Conservation (phyloP, 1,284 basidiomycete genomes). For the Phlebopus sp. region DNA sequence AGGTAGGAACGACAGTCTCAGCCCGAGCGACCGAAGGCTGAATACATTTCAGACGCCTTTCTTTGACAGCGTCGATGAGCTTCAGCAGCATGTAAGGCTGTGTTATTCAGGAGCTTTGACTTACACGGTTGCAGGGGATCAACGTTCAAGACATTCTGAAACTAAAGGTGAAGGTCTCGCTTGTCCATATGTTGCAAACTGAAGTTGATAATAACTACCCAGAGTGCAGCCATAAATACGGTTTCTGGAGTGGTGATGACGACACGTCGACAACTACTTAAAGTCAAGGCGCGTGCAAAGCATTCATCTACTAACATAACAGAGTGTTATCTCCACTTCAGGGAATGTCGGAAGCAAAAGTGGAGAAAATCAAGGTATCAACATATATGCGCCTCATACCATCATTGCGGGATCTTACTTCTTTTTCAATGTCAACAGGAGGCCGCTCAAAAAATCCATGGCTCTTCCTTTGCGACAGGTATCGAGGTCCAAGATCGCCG, state of each 20-base stretch:
- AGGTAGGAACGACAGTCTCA: constrained; percentile 27
- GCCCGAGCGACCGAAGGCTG: background rate
- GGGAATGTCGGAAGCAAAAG: constrained; percentile 89
- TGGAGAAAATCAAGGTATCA: constrained; percentile 88
- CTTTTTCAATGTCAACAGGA: constrained; percentile 48
- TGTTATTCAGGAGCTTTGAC: background rate
- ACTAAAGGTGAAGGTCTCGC: constrained; percentile 61
- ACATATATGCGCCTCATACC: constrained; percentile 24
- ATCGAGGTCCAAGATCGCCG: constrained; percentile 86
- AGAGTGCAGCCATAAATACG: constrained; percentile 75
- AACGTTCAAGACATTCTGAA: constrained; percentile 93
- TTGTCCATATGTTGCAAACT: background rate
- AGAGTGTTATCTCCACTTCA: constrained; percentile 27
- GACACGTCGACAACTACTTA: constrained; percentile 80
- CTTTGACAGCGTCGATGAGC: constrained; percentile 83
- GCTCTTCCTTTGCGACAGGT: constrained; percentile 85
- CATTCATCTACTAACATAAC: constrained; percentile 11
- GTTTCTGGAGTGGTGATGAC: constrained; percentile 84
- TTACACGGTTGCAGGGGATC: constrained; percentile 63
- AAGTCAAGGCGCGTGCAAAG: constrained; percentile 71
- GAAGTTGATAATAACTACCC: constrained; percentile 6
- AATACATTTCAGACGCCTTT: constrained; percentile 45
- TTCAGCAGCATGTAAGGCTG: constrained; percentile 77
- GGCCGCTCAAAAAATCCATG: constrained; percentile 83
- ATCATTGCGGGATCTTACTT: constrained; percentile 3